Evolutionary conservation across 805 yeast genomes (phyloP).

Genomic region (Tetrapisispora phaffii): DNA sequence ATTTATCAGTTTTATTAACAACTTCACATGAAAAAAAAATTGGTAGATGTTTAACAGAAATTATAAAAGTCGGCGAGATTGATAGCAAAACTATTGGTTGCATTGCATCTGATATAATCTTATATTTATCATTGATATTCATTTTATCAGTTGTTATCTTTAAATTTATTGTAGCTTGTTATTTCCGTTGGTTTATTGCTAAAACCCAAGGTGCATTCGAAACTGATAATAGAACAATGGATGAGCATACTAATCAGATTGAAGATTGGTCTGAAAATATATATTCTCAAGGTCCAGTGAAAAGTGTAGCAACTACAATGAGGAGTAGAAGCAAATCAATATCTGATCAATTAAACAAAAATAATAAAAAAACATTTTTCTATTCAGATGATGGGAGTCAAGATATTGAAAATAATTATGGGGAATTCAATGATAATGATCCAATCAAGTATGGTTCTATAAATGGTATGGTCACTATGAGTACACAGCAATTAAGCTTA

Average conservation of each 20-base stretch:
- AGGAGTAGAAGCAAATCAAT: neutral
- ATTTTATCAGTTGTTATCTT: conserved; percentile 69
- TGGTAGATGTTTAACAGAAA: conserved; percentile 78
- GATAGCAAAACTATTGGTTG: conserved; percentile 91
- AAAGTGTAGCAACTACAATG: neutral
- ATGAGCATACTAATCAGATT: conserved; percentile 52
- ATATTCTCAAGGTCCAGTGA: conserved; percentile 39
- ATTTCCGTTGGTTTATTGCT: conserved; percentile 77
- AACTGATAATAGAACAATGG: conserved; percentile 50
- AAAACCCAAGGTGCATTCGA: conserved; percentile 70
- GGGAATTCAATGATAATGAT: neutral
- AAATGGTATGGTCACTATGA: conserved; percentile 43
- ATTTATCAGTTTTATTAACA: conserved; percentile 62
- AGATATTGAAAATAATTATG: neutral
- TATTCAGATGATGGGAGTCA: neutral
- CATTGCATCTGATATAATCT: conserved; percentile 77
- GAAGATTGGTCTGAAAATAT: conserved; percentile 81
- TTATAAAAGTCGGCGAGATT: conserved; percentile 77
- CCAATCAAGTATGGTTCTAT: neutral
- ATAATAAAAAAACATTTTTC: conserved; percentile 3
- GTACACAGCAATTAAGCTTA: conserved; percentile 45
- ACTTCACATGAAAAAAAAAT: conserved; percentile 56
- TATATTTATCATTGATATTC: conserved; percentile 71
- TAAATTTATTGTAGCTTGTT: conserved; percentile 79
- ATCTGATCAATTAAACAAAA: conserved; percentile 27